A percentile compares a stretch with the other conserved stretches of the same genome.
Evolutionary conservation across 352 stramenopile species (phyloP).

Genomic region (Globisporangium recalcitrans): DNA sequence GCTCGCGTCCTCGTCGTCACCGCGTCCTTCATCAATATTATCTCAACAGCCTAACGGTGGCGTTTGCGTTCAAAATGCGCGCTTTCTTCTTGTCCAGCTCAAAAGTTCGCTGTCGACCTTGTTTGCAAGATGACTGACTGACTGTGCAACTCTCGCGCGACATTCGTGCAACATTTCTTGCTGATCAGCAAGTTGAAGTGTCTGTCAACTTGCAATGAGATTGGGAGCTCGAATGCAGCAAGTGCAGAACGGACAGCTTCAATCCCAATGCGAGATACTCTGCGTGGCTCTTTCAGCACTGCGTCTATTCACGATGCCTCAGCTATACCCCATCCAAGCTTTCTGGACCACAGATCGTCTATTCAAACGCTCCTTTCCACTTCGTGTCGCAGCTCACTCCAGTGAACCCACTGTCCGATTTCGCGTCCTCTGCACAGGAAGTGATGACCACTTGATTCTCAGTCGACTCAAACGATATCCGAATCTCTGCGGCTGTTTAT

Average conservation of each 20-base stretch:
- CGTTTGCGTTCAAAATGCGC: constrained; percentile 7
- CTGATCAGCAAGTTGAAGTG: neutral
- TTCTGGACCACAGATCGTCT: constrained; percentile 2
- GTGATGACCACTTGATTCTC: constrained; percentile 53
- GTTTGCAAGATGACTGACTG: too few relatives aligned
- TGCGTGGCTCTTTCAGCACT: neutral
- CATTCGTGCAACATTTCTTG: constrained; percentile 4
- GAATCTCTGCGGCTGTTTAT: constrained; percentile 53
- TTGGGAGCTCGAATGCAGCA: neutral
- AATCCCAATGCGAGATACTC: neutral
- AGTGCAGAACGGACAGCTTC: too few relatives aligned
- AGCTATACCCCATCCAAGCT: neutral
- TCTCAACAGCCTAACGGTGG: neutral
- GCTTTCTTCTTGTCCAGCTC: neutral
- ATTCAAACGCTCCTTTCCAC: constrained; percentile 67
- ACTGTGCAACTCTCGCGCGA: neutral
- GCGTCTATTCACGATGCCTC: neutral
- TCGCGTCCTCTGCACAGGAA: constrained; percentile 29
- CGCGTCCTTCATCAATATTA: neutral
- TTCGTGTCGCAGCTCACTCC: constrained; percentile 51
- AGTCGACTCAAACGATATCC: constrained; percentile 41
- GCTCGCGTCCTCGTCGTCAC: neutral
- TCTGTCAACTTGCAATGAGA: too few relatives aligned
- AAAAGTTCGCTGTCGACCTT: neutral
- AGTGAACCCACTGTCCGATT: constrained; percentile 23